A percentile compares a stretch with the other conserved stretches of the same genome.
Evolutionary conservation across 1,139 yeast genomes (phyloP).

Genomic region (Saccharomycopsis hybrid): DNA sequence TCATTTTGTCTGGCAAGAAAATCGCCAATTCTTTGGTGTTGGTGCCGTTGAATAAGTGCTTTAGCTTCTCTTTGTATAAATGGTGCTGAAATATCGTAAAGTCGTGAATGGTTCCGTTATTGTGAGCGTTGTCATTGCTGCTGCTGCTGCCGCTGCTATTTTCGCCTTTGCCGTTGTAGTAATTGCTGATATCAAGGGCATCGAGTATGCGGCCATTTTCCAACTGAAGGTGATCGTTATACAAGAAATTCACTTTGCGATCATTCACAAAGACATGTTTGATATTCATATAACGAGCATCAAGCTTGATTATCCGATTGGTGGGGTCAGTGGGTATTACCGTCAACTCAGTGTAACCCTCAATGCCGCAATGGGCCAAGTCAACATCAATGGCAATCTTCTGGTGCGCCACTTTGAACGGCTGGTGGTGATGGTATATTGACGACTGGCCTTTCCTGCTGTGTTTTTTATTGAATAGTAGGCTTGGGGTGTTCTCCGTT

Average conservation of each 20-base stretch:
- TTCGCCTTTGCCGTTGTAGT: neutral
- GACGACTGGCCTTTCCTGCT: constrained; percentile 5
- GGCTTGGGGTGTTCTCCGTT: neutral
- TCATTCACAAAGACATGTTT: constrained; percentile 60
- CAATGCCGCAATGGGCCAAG: constrained; percentile 42
- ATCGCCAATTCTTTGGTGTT: constrained; percentile 70
- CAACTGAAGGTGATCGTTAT: constrained; percentile 40
- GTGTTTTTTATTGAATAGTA: constrained; percentile 1
- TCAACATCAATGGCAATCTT: constrained; percentile 63
- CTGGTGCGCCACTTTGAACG: constrained; percentile 60
- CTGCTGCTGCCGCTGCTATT: too few species aligned
- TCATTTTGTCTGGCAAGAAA: constrained; percentile 64
- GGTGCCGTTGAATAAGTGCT: constrained; percentile 53
- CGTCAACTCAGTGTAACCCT: constrained; percentile 82
- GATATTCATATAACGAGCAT: constrained; percentile 73
- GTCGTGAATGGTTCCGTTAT: constrained; percentile 17
- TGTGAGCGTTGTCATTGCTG: constrained; percentile 24
- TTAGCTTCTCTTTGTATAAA: constrained; percentile 54
- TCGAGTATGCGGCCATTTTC: constrained; percentile 23
- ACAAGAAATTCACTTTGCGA: constrained; percentile 41
- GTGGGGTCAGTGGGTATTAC: constrained; percentile 62
- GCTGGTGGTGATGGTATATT: constrained; percentile 24
- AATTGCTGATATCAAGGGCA: neutral
- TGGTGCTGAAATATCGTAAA: constrained; percentile 44
- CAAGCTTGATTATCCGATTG: constrained; percentile 58